Base-by-base conservation (phyloP, 2,329 filamentous ascomycete species). In the Thielaviopsis cerberus region DNA sequence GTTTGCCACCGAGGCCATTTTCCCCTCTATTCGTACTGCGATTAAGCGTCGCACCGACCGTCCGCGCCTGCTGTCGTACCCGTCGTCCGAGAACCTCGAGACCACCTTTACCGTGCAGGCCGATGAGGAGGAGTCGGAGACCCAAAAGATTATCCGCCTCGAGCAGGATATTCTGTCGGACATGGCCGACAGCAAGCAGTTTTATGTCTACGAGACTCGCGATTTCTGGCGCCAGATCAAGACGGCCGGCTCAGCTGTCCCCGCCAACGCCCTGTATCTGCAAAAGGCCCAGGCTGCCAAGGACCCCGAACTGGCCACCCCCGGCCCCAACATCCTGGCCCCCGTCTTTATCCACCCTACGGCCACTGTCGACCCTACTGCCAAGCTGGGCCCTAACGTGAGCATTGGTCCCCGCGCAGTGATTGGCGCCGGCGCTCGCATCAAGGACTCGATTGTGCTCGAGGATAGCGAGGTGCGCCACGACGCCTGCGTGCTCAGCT, bases 171-270 rank as follows among this genome's bases (percentile, higher is more conserved):
- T 97, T 56, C 79, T 98, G 61, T 86, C 89, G 55, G 91, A 97
- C 67, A 82, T 97, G 67, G 91, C 92, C 62, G 92, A 97, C 72
- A 95, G 82, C 79, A 92, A 94, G 74, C 88, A 92, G 71, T 98
- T 98, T 76, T 97, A 89, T 72, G 92, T 97, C 30, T 86, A 95
- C 70, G 92, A 98, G 76, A 97, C 91, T 64, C 94, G 94, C 75
- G 92, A 97, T 71, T 98, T 98, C 72, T 98, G 92, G 92, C 88
- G 92, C 65, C 92, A 98, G 77, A 97, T 98, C 80, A 98, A 98
- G 80, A 96, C 92, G 1, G 92, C 92, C 61, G 92, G 92, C 61
- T 97, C 91, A 5, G 92, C 92, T 54, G 89, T 98, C 26, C 92
- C 92, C 17, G 92, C 92, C 62, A 97, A 97, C 67, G 92, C 92